Evolutionary conservation across 169 alveolate genomes (phyloP), one percentile per base, ranked within the genome.

Genomic region (Ichthyophthirius multifiliis): DNA sequence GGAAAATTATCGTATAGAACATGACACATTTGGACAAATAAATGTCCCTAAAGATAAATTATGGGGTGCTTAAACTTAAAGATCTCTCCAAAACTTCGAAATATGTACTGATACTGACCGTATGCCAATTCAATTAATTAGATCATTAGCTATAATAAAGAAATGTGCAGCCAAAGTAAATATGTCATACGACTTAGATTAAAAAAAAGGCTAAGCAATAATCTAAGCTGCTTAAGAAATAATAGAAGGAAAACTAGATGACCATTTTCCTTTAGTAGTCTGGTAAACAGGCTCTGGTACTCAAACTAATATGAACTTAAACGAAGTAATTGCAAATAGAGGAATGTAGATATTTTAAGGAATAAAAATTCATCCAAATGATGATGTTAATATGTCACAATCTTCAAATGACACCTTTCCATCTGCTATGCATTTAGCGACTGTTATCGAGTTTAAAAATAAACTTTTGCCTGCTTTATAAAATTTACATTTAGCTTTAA

Each of bases 281-380:
- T 94, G 95, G 93, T 96, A 96, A 87, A 95, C 98, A 16, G 98
- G 98, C 3, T 93, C 97, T 74, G 98, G 98, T 0, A 96, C 98
- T 20, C 93, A 95, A 77, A 80, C 96, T 30, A 96, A 96, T 82
- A 96, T 96, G 98, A 94, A 94, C 83, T 90, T 90, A 34, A 96
- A 96, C 74, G 97, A 94, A 83, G 98, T 96, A 43, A 93, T 96
- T 76, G 90, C 97, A 18, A 96, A 96, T 86, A 86, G 96, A 71
- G 98, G 97, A 43, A 92, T 90, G 75, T 94, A 96, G 85, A 75
- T 93, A 32, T 80, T 94, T 20, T 98, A 98, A 12, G 94, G 96
- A 71, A 78, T 89, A 67, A 80, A 88, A 41, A 97, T 96, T 43
- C 97, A 94, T 87, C 99, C 99, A 2, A 95, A 96, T 76, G 99